Conservation (phyloP, 2,329 filamentous ascomycete genomes). For the Simplicillium aogashimaense region DNA sequence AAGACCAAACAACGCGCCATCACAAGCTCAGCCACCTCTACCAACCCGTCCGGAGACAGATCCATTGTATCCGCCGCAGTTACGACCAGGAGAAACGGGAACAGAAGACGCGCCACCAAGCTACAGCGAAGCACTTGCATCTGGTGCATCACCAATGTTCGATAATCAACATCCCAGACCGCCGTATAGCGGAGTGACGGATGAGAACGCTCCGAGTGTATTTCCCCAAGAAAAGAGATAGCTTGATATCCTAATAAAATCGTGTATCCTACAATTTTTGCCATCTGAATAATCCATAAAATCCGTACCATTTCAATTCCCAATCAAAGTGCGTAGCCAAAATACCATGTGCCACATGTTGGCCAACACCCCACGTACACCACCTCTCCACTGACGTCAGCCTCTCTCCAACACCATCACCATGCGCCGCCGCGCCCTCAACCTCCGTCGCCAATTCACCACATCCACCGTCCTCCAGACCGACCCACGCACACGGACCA, state of each 20-base stretch:
- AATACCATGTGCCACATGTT: too few relatives aligned
- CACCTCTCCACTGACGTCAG: conserved; percentile 3
- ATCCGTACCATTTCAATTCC: too few relatives aligned
- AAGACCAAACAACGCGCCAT: conserved; percentile 11
- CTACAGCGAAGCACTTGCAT: conserved; percentile 87
- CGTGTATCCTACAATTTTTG: too few relatives aligned
- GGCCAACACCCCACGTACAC: background rate
- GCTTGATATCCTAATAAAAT: too few relatives aligned
- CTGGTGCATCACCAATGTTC: conserved; percentile 59
- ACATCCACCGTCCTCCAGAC: conserved; percentile 18
- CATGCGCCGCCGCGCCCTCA: conserved; percentile 6
- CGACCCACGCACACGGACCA: conserved; percentile 26
- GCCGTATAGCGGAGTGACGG: conserved; percentile 55
- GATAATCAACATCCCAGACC: conserved; percentile 51
- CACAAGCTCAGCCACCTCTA: conserved; percentile 9
- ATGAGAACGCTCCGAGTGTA: conserved; percentile 45
- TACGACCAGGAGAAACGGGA: conserved; percentile 31
- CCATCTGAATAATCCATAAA: too few relatives aligned
- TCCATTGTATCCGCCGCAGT: conserved; percentile 49
- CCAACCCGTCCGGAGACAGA: conserved; percentile 27
- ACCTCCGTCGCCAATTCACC: conserved; percentile 21
- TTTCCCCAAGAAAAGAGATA: too few relatives aligned
- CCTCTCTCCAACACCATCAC: conserved; percentile 1
- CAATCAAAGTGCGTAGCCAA: too few relatives aligned
- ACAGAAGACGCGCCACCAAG: conserved; percentile 76